Evolutionary conservation across 2,329 filamentous ascomycete genomes (phyloP).

Genomic region (Stagonosporopsis chrysanthemi): DNA sequence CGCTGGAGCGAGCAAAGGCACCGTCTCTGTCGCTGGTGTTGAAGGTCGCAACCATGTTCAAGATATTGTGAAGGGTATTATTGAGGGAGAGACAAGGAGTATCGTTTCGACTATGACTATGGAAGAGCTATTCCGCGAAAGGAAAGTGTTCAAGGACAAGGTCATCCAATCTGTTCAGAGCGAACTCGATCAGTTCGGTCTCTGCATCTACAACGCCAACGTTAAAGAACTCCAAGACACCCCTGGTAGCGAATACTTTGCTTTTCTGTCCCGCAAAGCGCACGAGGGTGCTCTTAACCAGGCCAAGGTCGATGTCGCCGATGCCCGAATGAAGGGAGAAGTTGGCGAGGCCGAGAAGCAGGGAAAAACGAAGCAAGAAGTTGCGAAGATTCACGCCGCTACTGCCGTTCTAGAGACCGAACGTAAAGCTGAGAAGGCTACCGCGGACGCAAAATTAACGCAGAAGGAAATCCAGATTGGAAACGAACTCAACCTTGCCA

Average conservation of each 20-base stretch:
- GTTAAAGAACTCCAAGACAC: constrained; percentile 89
- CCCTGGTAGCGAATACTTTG: constrained; percentile 81
- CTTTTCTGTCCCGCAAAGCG: constrained; percentile 80
- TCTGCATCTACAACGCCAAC: constrained; percentile 69
- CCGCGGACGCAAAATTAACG: constrained; percentile 77
- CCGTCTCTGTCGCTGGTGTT: constrained; percentile 49
- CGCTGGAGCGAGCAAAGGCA: constrained; percentile 38
- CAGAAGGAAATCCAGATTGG: constrained; percentile 76
- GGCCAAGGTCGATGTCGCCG: constrained; percentile 68
- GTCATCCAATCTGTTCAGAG: constrained; percentile 71
- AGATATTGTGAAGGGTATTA: constrained; percentile 88
- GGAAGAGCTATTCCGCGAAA: constrained; percentile 85
- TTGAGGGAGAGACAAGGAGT: constrained; percentile 85
- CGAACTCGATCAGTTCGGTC: constrained; percentile 78
- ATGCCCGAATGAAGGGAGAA: constrained; percentile 69
- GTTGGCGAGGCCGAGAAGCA: constrained; percentile 80
- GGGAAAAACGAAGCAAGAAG: constrained; percentile 82
- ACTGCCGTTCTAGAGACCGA: constrained; percentile 86
- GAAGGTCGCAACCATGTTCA: constrained; percentile 72
- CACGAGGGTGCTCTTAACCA: constrained; percentile 87
- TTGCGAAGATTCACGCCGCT: constrained; percentile 86
- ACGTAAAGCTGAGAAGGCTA: constrained; percentile 80
- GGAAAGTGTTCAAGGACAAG: constrained; percentile 78
- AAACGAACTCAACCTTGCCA: constrained; percentile 76
- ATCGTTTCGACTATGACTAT: constrained; percentile 90